phyloP scores from a whole-genome alignment of 257 asterid species.

The Anisodus tanguticus region DNA sequence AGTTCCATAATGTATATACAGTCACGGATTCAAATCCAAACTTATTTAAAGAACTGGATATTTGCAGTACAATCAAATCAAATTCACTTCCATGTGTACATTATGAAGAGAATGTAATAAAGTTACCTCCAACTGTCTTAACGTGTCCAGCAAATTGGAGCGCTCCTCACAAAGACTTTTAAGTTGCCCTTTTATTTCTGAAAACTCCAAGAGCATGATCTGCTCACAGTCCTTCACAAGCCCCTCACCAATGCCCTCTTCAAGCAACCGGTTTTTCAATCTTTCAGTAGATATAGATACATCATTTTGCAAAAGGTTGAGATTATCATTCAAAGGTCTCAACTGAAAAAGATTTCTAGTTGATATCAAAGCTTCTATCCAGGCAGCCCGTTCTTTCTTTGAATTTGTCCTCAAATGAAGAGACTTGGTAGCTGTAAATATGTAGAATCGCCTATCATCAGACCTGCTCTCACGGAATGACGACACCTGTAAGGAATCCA shows the following conservation, averaged over 20 bases:
- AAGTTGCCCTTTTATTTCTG: conserved; percentile 77
- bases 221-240: conserved; percentile 87
- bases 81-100: background rate
- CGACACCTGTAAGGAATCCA: conserved; percentile 62
- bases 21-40: too few relatives aligned
- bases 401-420: conserved; percentile 87
- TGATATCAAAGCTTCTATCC: conserved; percentile 81
- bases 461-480: conserved; percentile 95
- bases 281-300: conserved; percentile 79
- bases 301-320: conserved; percentile 60
- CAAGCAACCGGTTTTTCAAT: conserved; percentile 74
- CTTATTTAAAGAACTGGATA: too few relatives aligned
- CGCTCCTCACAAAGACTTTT: conserved; percentile 78
- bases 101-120: background rate
- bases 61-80: too few relatives aligned
- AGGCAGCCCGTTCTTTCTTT: conserved; percentile 76
- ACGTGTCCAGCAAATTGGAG: conserved; percentile 71
- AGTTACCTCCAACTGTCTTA: conserved; percentile 87
- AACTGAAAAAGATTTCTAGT: conserved; percentile 62
- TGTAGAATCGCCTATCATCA: conserved; percentile 83
- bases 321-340: conserved; percentile 61
- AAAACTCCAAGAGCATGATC: conserved; percentile 85
- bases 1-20: background rate
- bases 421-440: conserved; percentile 88
- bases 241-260: conserved; percentile 74